Percentiles rank a stretch among this genome's conserved stretches.
phyloP scores from a whole-genome alignment of 352 stramenopile genomes.

The Pythium dissotocum region DNA sequence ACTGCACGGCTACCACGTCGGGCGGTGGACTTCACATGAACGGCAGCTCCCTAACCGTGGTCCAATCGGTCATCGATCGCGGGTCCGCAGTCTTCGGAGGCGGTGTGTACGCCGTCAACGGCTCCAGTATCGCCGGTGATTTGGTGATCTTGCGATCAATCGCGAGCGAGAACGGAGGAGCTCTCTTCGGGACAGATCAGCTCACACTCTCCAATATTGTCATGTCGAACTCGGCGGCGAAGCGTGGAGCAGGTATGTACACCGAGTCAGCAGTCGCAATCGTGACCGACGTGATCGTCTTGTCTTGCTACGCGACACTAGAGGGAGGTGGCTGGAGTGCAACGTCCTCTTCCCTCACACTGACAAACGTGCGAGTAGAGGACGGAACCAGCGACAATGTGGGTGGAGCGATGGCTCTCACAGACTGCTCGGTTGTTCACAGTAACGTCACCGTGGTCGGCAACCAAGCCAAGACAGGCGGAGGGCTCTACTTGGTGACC shows the following conservation, averaged over 20 bases:
- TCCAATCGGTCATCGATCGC: constrained; percentile 4
- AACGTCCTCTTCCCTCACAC: constrained; percentile 3
- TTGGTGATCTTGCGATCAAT: constrained; percentile 3
- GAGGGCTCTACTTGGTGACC: constrained; percentile 35
- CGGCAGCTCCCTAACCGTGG: neutral
- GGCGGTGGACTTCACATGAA: constrained; percentile 30
- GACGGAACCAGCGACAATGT: constrained; percentile 5
- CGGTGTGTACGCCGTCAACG: constrained; percentile 6
- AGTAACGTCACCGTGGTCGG: constrained; percentile 28
- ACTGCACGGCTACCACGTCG: neutral
- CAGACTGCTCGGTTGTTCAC: constrained; percentile 28
- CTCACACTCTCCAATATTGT: constrained; percentile 3
- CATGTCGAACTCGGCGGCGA: constrained; percentile 4
- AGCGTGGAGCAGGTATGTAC: constrained; percentile 40
- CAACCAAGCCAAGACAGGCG: constrained; percentile 34
- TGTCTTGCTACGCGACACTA: constrained; percentile 6
- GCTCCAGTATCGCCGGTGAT: constrained; percentile 4
- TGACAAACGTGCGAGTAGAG: constrained; percentile 7
- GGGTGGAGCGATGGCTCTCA: constrained; percentile 40
- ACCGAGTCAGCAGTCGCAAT: neutral
- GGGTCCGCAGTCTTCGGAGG: constrained; percentile 18
- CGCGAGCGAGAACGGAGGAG: constrained; percentile 23
- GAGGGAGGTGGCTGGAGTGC: constrained; percentile 38
- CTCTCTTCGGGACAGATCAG: constrained; percentile 12
- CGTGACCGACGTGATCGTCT: constrained; percentile 12